Percentiles rank a stretch among this genome's conserved stretches.
Conservation (phyloP, 2,329 filamentous ascomycete species). For the Aspergillus piperis region DNA sequence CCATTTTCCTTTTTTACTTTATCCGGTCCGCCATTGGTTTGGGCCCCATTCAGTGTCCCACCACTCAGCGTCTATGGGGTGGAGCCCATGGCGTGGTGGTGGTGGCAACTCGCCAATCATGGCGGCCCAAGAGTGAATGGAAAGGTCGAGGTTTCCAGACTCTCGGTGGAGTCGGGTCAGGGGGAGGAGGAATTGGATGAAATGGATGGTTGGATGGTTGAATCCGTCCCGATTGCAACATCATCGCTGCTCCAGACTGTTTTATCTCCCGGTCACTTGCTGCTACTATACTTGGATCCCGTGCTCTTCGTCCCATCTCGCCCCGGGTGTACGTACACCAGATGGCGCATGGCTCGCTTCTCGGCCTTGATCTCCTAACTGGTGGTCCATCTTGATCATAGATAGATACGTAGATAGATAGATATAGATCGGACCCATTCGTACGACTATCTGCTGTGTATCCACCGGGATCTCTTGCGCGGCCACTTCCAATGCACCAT, state of each 20-base stretch:
- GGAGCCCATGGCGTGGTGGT: not conserved
- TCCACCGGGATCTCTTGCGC: not conserved
- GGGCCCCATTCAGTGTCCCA: not conserved
- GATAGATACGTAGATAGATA: not conserved
- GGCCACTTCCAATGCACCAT: not conserved
- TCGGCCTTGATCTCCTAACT: not conserved
- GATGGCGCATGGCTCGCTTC: not conserved
- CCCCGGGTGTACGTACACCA: not conserved
- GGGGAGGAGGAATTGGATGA: not conserved
- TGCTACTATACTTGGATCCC: too few species aligned
- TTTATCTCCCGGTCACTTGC: too few species aligned
- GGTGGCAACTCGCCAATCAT: constrained; percentile 1
- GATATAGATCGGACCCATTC: not conserved
- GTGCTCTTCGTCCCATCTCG: too few species aligned
- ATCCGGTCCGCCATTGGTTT: not conserved
- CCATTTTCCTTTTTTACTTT: not conserved
- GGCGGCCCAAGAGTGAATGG: not conserved
- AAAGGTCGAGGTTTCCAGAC: not conserved
- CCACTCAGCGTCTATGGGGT: not conserved
- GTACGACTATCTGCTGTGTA: not conserved
- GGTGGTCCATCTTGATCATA: not conserved
- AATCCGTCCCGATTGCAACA: not conserved
- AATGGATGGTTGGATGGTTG: too few species aligned
- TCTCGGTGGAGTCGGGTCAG: not conserved
- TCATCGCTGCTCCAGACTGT: too few species aligned